phyloP scores from a whole-genome alignment of 2,329 filamentous ascomycete genomes.

The Thermoascus crustaceus region DNA sequence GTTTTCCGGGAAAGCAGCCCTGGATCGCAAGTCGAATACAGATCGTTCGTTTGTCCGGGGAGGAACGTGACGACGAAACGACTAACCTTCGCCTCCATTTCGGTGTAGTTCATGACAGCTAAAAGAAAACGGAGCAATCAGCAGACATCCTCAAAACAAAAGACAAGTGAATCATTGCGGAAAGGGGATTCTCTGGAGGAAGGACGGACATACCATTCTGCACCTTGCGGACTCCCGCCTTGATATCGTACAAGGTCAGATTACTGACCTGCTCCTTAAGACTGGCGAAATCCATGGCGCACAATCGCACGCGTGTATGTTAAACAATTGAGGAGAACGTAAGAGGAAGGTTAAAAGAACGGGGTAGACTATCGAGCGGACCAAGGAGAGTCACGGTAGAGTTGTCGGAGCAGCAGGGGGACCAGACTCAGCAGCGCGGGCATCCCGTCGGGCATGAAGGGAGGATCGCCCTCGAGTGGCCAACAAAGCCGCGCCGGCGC shows the following conservation, averaged over 20 bases:
- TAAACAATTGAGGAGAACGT: slow-evolving; percentile 10
- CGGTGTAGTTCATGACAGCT: slow-evolving; percentile 98
- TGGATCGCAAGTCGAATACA: not conserved
- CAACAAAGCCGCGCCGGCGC: slow-evolving; percentile 1
- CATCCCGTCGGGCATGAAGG: slow-evolving; percentile 3
- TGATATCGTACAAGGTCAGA: slow-evolving; percentile 88
- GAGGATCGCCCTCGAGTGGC: not conserved
- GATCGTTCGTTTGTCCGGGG: not conserved
- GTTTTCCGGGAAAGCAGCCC: too few species aligned
- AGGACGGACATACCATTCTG: slow-evolving; percentile 71
- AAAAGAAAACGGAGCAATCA: slow-evolving; percentile 14
- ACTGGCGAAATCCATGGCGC: slow-evolving; percentile 73
- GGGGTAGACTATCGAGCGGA: not conserved
- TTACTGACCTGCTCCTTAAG: slow-evolving; percentile 83
- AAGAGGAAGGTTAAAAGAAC: slow-evolving; percentile 10
- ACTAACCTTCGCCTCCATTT: slow-evolving; percentile 67
- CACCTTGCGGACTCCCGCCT: slow-evolving; percentile 87
- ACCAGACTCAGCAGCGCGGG: not conserved
- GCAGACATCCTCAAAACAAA: too few species aligned
- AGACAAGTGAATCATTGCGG: too few species aligned
- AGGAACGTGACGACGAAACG: too few species aligned
- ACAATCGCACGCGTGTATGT: too few species aligned
- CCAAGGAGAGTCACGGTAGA: not conserved
- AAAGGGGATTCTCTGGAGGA: too few species aligned
- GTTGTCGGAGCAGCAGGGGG: not conserved